A percentile compares a stretch with the other conserved stretches of the same genome.
Conservation (phyloP, 371 early-diverging fungal genomes). For the Actinomortierella ambigua region DNA sequence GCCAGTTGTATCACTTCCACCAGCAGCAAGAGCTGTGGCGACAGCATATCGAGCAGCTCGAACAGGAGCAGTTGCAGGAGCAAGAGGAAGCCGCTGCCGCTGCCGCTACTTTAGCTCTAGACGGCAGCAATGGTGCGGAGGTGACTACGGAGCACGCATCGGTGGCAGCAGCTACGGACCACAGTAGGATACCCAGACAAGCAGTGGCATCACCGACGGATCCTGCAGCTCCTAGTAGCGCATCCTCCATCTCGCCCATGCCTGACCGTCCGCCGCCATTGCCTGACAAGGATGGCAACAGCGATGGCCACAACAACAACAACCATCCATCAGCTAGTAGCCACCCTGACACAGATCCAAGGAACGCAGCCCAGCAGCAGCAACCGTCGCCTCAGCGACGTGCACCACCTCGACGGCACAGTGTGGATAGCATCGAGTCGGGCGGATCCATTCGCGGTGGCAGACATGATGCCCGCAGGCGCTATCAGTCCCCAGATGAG, state of each 20-base stretch:
- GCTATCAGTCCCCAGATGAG: conserved; percentile 29
- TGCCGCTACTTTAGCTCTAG: neutral
- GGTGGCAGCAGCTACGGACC: neutral
- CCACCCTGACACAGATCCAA: neutral
- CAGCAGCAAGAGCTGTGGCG: neutral
- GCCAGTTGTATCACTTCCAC: neutral
- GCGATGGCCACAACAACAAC: conserved; percentile 2
- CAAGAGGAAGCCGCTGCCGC: neutral
- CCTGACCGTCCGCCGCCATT: conserved; percentile 3
- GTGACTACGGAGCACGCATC: neutral
- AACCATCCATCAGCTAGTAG: neutral
- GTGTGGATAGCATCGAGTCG: conserved; percentile 39
- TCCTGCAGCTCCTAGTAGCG: conserved; percentile 8
- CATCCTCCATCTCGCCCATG: conserved; percentile 4
- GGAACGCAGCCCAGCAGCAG: neutral
- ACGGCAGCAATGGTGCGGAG: conserved; percentile 2
- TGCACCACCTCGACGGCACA: conserved; percentile 19
- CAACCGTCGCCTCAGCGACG: neutral
- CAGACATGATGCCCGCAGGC: conserved; percentile 3
- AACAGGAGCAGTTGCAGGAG: conserved; percentile 4
- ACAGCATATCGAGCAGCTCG: conserved; percentile 11
- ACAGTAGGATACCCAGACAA: conserved; percentile 2
- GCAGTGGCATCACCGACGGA: conserved; percentile 6
- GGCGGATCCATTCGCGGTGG: conserved; percentile 12
- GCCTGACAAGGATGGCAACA: neutral